Evolutionary conservation across 345 rosid genomes (phyloP).

Genomic region (Pistacia vera): DNA sequence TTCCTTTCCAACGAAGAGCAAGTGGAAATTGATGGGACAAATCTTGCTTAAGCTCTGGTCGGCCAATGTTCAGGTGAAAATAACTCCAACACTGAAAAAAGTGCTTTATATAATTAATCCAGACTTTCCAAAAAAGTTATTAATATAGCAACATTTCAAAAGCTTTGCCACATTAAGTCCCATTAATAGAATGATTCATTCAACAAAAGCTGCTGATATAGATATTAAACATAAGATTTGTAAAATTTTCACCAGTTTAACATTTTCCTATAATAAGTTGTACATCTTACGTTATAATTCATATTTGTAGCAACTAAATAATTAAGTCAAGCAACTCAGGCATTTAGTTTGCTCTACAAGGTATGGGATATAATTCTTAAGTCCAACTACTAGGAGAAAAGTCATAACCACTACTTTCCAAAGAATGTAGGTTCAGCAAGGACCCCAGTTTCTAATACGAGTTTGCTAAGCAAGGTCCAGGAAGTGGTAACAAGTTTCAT

Average conservation of each 20-base stretch:
- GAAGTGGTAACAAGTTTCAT: not conserved
- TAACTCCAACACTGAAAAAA: constrained; percentile 76
- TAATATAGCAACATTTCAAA: constrained; percentile 1
- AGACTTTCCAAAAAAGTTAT: constrained; percentile 3
- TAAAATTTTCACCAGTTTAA: not conserved
- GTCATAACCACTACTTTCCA: not conserved
- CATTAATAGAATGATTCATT: not conserved
- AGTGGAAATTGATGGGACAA: constrained; percentile 62
- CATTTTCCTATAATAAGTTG: not conserved
- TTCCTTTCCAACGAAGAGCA: constrained; percentile 77
- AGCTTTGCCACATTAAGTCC: not conserved
- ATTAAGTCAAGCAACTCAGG: no score
- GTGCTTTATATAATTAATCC: not conserved
- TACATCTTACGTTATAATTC: no score
- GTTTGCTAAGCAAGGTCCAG: not conserved
- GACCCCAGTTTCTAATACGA: not conserved
- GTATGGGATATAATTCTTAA: no score
- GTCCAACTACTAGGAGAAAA: not conserved
- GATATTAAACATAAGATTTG: not conserved
- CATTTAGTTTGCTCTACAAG: not conserved
- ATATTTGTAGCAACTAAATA: no score
- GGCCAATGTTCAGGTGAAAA: constrained; percentile 68
- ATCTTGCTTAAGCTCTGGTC: constrained; percentile 63
- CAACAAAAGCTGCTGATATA: not conserved
- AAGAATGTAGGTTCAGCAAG: not conserved